Conservation (phyloP, 2,329 filamentous ascomycete species). For the Colletotrichum shisoi region DNA sequence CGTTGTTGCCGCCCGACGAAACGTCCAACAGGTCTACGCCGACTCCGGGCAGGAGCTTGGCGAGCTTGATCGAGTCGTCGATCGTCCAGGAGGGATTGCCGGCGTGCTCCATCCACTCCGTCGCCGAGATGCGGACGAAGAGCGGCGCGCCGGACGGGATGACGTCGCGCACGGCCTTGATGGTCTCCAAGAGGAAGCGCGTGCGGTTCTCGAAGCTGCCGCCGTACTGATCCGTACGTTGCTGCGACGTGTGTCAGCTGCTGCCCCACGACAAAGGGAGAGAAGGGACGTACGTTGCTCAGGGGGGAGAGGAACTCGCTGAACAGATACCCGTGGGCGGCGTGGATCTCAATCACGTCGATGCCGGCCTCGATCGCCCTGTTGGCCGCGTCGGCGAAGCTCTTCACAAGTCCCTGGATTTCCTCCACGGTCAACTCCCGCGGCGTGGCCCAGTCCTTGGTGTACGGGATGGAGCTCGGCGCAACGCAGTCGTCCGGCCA, state of each 20-base stretch:
- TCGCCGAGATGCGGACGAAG: constrained; percentile 67
- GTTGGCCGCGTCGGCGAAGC: constrained; percentile 66
- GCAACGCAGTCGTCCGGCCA: constrained; percentile 66
- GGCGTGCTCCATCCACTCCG: constrained; percentile 67
- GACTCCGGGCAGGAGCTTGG: constrained; percentile 71
- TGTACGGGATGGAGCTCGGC: constrained; percentile 65
- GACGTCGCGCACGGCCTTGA: constrained; percentile 58
- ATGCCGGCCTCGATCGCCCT: constrained; percentile 74
- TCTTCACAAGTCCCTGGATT: constrained; percentile 70
- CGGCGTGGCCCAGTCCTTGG: constrained; percentile 66
- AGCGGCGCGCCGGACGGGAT: constrained; percentile 65
- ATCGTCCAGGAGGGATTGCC: constrained; percentile 68
- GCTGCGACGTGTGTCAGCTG: constrained; percentile 44
- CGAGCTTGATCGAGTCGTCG: constrained; percentile 72
- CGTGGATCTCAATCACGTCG: constrained; percentile 76
- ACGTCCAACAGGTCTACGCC: constrained; percentile 88
- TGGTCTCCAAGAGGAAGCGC: constrained; percentile 66
- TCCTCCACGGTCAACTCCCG: constrained; percentile 73
- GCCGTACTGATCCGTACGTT: constrained; percentile 70
- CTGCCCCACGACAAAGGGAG: not conserved
- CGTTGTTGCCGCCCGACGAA: constrained; percentile 76
- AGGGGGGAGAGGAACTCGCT: constrained; percentile 70
- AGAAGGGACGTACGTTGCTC: constrained; percentile 57
- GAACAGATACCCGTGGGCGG: constrained; percentile 72
- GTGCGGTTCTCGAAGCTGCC: constrained; percentile 71